Conservation (phyloP, 2,329 filamentous ascomycete genomes). For the Calonectria pseudoturangicola region DNA sequence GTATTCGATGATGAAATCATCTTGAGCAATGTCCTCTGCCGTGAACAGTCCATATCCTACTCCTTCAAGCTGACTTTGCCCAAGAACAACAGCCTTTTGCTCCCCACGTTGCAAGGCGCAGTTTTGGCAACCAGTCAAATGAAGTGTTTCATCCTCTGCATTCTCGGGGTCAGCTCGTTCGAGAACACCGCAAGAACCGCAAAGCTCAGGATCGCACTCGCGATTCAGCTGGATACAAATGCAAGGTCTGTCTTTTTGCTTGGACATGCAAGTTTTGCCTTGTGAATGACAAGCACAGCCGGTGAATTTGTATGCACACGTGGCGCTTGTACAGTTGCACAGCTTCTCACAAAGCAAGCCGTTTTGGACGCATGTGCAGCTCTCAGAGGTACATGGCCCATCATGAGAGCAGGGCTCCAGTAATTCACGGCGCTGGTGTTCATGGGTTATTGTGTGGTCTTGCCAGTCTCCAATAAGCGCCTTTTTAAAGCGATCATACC, state of each 20-base stretch:
- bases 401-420: conserved; percentile 82
- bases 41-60: conserved; percentile 86
- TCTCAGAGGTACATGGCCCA: conserved; percentile 76
- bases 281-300: conserved; percentile 78
- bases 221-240: conserved; percentile 83
- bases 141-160: conserved; percentile 74
- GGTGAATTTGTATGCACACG: conserved; percentile 78
- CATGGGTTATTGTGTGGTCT: conserved; percentile 72
- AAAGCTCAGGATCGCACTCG: conserved; percentile 88
- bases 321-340: conserved; percentile 77
- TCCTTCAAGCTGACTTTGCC: conserved; percentile 79
- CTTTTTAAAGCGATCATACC: conserved; percentile 76
- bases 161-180: conserved; percentile 83
- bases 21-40: conserved; percentile 78
- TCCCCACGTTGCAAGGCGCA: conserved; percentile 81
- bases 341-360: conserved; percentile 83
- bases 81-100: conserved; percentile 79
- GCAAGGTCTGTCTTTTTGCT: conserved; percentile 76
- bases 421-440: conserved; percentile 73
- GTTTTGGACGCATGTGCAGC: conserved; percentile 78
- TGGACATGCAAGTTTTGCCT: conserved; percentile 75
- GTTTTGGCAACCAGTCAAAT: conserved; percentile 80
- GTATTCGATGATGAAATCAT: conserved; percentile 89
- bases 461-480: conserved; percentile 73
- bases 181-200: conserved; percentile 80